Evolutionary conservation across 2,329 filamentous ascomycete genomes (phyloP).

Genomic region (Xylariaceae sp.): DNA sequence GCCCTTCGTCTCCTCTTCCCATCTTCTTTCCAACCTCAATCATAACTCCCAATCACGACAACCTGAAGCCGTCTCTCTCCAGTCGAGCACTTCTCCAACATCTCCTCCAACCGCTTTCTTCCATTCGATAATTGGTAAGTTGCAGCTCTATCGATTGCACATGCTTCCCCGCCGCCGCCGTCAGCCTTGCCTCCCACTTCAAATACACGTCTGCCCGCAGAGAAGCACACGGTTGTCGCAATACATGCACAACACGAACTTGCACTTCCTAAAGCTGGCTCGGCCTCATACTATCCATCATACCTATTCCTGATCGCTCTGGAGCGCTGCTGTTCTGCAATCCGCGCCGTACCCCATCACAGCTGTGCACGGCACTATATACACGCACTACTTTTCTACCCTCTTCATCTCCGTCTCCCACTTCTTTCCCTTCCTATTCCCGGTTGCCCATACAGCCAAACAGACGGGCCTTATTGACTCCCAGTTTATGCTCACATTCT

Average conservation of each 20-base stretch:
- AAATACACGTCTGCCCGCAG: neutral
- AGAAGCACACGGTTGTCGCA: neutral
- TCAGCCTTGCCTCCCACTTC: constrained; percentile 15
- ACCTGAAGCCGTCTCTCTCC: constrained; percentile 7
- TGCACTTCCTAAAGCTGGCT: neutral
- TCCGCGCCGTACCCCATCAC: too few relatives aligned
- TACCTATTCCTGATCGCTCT: too few relatives aligned
- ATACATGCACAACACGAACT: neutral
- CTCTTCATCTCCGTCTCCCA: neutral
- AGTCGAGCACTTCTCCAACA: constrained; percentile 10
- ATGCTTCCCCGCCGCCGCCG: constrained; percentile 20
- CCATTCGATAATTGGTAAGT: constrained; percentile 19
- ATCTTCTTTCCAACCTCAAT: constrained; percentile 10
- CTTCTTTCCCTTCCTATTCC: neutral
- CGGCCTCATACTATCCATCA: too few relatives aligned
- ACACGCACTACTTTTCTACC: too few relatives aligned
- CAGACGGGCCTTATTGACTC: neutral
- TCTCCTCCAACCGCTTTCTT: constrained; percentile 9
- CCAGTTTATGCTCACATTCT: constrained; percentile 1
- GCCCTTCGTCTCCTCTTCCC: constrained; percentile 14
- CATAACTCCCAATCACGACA: constrained; percentile 10
- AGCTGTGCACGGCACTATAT: too few relatives aligned
- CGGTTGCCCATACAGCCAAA: neutral
- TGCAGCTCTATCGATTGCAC: neutral
- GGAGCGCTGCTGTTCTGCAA: too few relatives aligned